A percentile compares a stretch with the other conserved stretches of the same genome.
Evolutionary conservation across 2,329 filamentous ascomycete species (phyloP).

Genomic region (Trichoderma arundinaceum): DNA sequence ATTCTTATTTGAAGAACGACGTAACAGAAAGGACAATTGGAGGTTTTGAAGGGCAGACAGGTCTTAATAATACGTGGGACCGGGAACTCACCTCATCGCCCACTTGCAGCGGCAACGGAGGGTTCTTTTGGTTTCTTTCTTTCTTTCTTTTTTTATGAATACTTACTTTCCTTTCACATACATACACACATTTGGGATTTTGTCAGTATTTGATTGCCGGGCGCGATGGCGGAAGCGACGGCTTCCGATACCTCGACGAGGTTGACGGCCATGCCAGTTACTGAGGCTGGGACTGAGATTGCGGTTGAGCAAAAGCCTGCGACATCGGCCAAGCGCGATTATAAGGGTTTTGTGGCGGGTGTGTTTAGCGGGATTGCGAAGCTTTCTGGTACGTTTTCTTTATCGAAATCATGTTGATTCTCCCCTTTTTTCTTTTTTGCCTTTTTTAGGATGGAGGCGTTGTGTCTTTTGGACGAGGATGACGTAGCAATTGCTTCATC

Average conservation of each 20-base stretch:
- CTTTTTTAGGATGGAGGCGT: too few species aligned
- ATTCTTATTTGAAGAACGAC: too few species aligned
- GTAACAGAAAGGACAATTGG: too few species aligned
- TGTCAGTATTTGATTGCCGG: neutral
- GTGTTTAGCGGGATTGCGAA: slow-evolving; percentile 94
- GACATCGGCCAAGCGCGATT: slow-evolving; percentile 55
- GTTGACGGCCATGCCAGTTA: neutral
- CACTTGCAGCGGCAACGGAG: too few species aligned
- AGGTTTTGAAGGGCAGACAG: too few species aligned
- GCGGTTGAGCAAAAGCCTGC: neutral
- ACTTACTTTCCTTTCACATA: neutral
- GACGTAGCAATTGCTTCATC: too few species aligned
- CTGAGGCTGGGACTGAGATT: neutral
- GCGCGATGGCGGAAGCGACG: slow-evolving; percentile 23
- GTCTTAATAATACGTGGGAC: too few species aligned
- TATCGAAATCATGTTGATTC: neutral
- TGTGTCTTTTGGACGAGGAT: too few species aligned
- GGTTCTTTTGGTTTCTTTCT: too few species aligned
- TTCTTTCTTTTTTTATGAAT: neutral
- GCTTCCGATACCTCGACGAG: slow-evolving; percentile 2
- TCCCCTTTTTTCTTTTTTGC: too few species aligned
- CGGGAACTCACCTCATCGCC: too few species aligned
- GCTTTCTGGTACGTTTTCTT: slow-evolving; percentile 67
- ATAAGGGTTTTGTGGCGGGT: slow-evolving; percentile 97
- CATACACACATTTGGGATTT: too few species aligned